These are phyloP conservation scores for Paraphaeosphaeria sporulosa DNA, from an alignment of 2,329 filamentous ascomycete species.

Conservation along the genomic window DNA sequence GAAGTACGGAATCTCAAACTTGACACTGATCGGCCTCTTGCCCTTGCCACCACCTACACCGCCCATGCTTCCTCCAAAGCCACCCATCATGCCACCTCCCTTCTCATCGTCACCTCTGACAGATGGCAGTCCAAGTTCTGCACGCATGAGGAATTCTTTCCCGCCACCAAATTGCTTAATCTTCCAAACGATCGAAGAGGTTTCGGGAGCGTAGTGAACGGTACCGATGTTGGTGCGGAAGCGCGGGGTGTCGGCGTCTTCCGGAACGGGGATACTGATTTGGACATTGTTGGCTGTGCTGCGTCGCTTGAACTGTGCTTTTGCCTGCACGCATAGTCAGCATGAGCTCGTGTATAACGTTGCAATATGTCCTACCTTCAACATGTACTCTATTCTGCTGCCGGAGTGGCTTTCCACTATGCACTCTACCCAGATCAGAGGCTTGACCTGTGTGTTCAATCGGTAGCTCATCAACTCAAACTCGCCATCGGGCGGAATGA, in stretches of 20 bases:
- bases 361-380: conserved; percentile 67
- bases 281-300: conserved; percentile 99
- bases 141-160: conserved; percentile 98
- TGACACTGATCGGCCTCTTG: conserved; percentile 97
- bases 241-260: conserved; percentile 93
- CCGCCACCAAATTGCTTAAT: conserved; percentile 99
- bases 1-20: conserved; percentile 99
- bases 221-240: conserved; percentile 98
- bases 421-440: conserved; percentile 98
- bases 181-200: conserved; percentile 98
- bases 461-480: conserved; percentile 99
- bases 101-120: conserved; percentile 95
- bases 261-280: conserved; percentile 94
- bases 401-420: conserved; percentile 96
- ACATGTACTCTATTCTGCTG: conserved; percentile 97
- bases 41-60: conserved; percentile 82
- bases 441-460: conserved; percentile 97
- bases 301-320: conserved; percentile 96
- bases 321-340: conserved; percentile 62
- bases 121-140: conserved; percentile 90
- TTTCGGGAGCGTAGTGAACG: conserved; percentile 97
- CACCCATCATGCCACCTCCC: conserved; percentile 96
- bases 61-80: conserved; percentile 96
- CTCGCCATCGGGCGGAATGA: conserved; percentile 97
- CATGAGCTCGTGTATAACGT: conserved; percentile 4